Evolutionary conservation across 176 grass and related monocot species (phyloP).

Genomic region (Calamus simplicifolius): DNA sequence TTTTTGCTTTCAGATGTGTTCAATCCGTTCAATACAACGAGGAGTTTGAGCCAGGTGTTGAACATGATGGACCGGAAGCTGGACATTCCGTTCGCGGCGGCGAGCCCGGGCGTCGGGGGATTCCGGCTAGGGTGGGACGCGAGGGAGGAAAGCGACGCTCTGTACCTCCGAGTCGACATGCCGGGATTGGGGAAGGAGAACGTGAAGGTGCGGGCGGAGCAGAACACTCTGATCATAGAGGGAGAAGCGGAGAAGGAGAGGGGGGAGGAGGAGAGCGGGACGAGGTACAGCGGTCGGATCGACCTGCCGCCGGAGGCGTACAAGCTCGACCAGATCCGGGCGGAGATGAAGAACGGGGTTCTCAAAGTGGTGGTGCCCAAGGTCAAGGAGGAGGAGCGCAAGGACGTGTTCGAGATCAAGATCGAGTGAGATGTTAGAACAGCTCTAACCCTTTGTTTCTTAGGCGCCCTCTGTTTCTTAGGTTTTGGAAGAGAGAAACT

Average conservation of each 20-base stretch:
- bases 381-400: conserved; percentile 1
- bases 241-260: no score
- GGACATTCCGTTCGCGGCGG: conserved; percentile 20
- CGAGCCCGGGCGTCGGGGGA: conserved; percentile 1
- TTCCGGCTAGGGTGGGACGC: conserved; percentile 45
- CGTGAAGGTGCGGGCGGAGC: conserved; percentile 38
- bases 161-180: conserved; percentile 75
- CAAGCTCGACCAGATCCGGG: conserved; percentile 67
- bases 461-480: no score
- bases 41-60: conserved; percentile 37
- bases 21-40: no score
- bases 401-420: no score
- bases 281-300: conserved; percentile 49
- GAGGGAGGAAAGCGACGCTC: conserved; percentile 53
- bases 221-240: conserved; percentile 9
- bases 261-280: background rate
- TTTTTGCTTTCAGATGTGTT: no score
- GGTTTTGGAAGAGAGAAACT: no score
- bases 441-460: no score
- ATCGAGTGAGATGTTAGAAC: no score
- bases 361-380: no score
- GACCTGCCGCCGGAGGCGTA: conserved; percentile 51
- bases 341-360: no score
- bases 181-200: conserved; percentile 70
- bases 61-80: conserved; percentile 56